Evolutionary conservation across 2,329 filamentous ascomycete genomes (phyloP), one percentile per base, ranked within the genome.

Genomic region (Davidsoniella eucalypti): DNA sequence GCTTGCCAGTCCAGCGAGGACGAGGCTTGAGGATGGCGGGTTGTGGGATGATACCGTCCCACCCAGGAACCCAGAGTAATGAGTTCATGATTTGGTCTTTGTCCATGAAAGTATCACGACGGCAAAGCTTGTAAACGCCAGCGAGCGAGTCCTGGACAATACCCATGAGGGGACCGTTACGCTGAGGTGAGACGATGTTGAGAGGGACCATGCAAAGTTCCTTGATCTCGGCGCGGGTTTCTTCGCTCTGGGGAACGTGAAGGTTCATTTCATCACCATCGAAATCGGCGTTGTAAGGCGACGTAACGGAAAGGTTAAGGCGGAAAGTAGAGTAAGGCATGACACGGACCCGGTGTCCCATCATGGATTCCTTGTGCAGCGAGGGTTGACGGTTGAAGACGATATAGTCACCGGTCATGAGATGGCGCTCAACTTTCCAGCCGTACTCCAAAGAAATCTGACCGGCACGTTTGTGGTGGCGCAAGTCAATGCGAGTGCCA

Each of bases 211-310:
- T 83, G 64, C 90, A 96, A 12, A 99, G 76, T 63, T 96, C 83
- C 64, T 80, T 86, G 58, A 98, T 79, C 65, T 99, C 92, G 43
- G 93, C 87, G 54, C 92, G 84, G 33, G 93, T 93, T 66, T 99
- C 93, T 62, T 98, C 88, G 37, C 85, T 92, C 62, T 99, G 92
- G 3, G 92, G 93, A 48, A 98, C 93, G 75, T 99, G 92, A 69
- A 99, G 78, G 63, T 99, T 99, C 92, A 99, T 99, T 67, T 99
- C 92, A 64, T 98, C 92, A 68, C 92, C 92, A 62, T 98, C 92
- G 68, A 98, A 98, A 84, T 98, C 92, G 59, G 92, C 92, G 69
- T 99, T 99, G 73, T 99, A 99, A 0, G 92, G 92, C 25, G 88
- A 94, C 0, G 93, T 98, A 61, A 98, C 92, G 0, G 92, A 98